These are phyloP conservation scores for Pterocarpus macrocarpus DNA, from an alignment of 306 rosid genomes.

Conservation along the genomic window DNA sequence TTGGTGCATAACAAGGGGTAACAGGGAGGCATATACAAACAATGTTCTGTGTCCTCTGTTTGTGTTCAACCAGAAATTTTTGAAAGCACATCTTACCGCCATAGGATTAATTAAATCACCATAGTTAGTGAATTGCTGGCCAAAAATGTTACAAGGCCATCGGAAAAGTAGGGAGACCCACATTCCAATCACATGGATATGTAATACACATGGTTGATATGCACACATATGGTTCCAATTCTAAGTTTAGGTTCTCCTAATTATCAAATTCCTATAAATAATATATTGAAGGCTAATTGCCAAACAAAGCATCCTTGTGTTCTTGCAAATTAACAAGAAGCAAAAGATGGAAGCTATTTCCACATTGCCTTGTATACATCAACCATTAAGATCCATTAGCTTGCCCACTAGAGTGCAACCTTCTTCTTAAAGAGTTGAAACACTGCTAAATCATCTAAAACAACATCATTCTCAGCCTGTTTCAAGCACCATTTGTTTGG, in stretches of 20 bases:
- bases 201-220: constrained; percentile 12
- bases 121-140: constrained; percentile 42
- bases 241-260: constrained; percentile 7
- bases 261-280: constrained; percentile 49
- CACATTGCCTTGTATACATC: constrained; percentile 35
- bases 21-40: constrained; percentile 47
- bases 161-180: constrained; percentile 52
- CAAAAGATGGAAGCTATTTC: constrained; percentile 50
- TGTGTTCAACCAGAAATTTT: constrained; percentile 36
- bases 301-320: constrained; percentile 49
- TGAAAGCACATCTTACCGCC: constrained; percentile 32
- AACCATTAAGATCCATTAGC: constrained; percentile 78
- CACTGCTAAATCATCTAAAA: constrained; percentile 59
- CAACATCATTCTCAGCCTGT: constrained; percentile 25
- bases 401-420: constrained; percentile 78
- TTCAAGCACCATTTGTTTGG: constrained; percentile 36
- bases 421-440: constrained; percentile 62
- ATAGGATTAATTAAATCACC: constrained; percentile 44
- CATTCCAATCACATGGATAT: constrained; percentile 60
- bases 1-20: constrained; percentile 28
- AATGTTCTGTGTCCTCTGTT: constrained; percentile 47
- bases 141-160: constrained; percentile 37
- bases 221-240: constrained; percentile 20
- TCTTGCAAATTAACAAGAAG: background rate
- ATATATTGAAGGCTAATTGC: constrained; percentile 42